Conservation (phyloP, 2,329 filamentous ascomycete genomes). For the Fusarium incarnatum region DNA sequence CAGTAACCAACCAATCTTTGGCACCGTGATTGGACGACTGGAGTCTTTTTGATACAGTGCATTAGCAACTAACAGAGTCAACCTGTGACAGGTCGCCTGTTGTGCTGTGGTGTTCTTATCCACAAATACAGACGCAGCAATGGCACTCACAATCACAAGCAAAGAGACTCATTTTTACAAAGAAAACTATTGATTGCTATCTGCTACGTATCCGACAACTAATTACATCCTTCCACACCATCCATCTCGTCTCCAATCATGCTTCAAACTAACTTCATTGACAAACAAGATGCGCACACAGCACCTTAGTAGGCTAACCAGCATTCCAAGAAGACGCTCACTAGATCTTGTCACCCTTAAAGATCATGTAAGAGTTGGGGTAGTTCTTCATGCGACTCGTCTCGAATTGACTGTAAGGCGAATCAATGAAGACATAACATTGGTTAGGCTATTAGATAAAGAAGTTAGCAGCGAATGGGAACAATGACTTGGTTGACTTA, state of each 20-base stretch:
- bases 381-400: background rate
- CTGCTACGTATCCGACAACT: background rate
- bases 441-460: background rate
- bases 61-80: too few species aligned
- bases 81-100: too few species aligned
- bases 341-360: background rate
- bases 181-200: background rate
- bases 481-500: background rate
- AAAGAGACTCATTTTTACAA: background rate
- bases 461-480: background rate
- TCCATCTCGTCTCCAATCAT: background rate
- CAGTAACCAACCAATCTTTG: too few species aligned
- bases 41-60: too few species aligned
- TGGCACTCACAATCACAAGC: rapidly evolving
- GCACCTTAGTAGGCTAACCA: background rate
- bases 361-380: background rate
- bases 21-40: too few species aligned
- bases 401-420: background rate
- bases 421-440: background rate
- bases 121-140: background rate
- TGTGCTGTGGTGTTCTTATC: too few species aligned
- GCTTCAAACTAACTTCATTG: background rate
- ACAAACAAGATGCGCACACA: background rate
- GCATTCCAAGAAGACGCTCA: background rate
- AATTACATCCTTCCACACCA: background rate